Conservation (phyloP, 2,329 filamentous ascomycete genomes). For the Penicillium decumbens region DNA sequence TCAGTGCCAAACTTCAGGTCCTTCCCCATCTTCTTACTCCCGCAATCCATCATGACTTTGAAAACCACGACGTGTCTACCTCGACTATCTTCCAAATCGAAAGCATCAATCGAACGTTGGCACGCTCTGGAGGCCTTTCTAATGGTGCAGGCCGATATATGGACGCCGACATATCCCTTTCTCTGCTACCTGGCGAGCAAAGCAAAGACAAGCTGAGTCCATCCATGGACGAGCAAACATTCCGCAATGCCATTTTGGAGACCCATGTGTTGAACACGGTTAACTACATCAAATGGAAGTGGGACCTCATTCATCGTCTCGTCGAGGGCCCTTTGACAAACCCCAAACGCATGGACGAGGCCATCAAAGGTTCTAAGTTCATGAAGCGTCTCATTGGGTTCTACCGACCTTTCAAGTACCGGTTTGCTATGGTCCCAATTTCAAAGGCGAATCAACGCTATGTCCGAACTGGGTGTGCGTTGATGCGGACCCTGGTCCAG, state of each 20-base stretch:
- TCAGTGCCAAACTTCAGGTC: constrained; percentile 80
- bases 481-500: constrained; percentile 82
- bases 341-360: constrained; percentile 87
- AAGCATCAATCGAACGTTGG: constrained; percentile 89
- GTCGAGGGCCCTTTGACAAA: constrained; percentile 91
- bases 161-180: constrained; percentile 45
- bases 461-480: constrained; percentile 78
- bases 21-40: constrained; percentile 78
- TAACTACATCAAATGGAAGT: constrained; percentile 95
- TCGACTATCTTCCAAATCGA: constrained; percentile 97
- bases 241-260: constrained; percentile 59
- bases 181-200: constrained; percentile 39
- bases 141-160: constrained; percentile 40
- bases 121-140: constrained; percentile 61
- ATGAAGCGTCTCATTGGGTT: constrained; percentile 93
- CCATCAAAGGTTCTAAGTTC: constrained; percentile 91
- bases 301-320: constrained; percentile 84
- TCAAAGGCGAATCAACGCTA: constrained; percentile 93
- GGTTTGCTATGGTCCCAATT: constrained; percentile 84
- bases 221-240: constrained; percentile 60
- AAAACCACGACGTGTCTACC: constrained; percentile 73
- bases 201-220: constrained; percentile 55
- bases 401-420: constrained; percentile 93
- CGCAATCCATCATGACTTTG: constrained; percentile 65
- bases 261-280: constrained; percentile 83